Conservation (phyloP, 2,329 filamentous ascomycete species). For the Colletotrichum aenigma region DNA sequence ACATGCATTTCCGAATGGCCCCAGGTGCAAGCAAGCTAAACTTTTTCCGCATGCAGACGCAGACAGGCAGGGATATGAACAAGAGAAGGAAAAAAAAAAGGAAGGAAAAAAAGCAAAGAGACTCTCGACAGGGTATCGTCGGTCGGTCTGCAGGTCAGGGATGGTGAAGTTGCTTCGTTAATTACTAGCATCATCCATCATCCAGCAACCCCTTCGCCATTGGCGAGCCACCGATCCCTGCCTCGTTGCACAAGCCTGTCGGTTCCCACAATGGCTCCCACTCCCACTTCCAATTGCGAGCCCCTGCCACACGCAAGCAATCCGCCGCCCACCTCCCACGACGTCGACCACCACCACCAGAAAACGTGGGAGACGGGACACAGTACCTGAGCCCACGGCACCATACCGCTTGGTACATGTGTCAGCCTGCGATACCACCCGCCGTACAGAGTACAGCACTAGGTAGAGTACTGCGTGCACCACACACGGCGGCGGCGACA, state of each 20-base stretch:
- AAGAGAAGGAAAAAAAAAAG: neutral
- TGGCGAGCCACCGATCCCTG: slow-evolving; percentile 2
- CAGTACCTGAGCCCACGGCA: neutral
- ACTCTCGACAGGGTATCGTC: neutral
- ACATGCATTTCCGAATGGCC: neutral
- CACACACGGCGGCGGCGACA: neutral
- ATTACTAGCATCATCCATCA: slow-evolving; percentile 12
- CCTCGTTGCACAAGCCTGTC: slow-evolving; percentile 19
- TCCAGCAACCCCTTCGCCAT: neutral
- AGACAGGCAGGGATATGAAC: neutral
- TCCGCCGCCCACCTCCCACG: neutral
- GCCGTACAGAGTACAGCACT: neutral
- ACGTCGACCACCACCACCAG: neutral
- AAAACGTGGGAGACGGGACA: neutral
- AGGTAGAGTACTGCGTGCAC: neutral
- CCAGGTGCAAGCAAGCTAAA: neutral
- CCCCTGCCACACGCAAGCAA: slow-evolving; percentile 7
- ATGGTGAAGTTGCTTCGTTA: slow-evolving; percentile 7
- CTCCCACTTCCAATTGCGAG: neutral
- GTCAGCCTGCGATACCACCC: neutral
- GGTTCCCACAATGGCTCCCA: slow-evolving; percentile 19
- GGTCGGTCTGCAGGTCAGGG: neutral
- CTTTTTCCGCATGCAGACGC: neutral
- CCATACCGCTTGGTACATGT: neutral
- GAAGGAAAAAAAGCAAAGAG: neutral